phyloP scores from a whole-genome alignment of 768 basidiomycete species.

The Sarcodon sp. region DNA sequence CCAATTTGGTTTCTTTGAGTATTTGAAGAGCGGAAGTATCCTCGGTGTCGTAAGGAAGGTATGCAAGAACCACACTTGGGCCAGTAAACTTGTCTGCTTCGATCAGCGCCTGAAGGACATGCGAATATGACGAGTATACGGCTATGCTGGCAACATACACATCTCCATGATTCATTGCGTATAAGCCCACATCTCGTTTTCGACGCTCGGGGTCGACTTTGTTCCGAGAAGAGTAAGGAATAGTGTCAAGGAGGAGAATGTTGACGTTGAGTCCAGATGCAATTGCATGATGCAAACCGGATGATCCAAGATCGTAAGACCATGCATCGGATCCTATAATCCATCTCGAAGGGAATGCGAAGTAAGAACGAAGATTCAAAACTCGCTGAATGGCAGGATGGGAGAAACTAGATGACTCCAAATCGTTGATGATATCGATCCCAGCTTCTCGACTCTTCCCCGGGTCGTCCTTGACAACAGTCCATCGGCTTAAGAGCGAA shows the following conservation, averaged over 20 bases:
- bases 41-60: constrained; percentile 81
- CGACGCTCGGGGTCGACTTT: constrained; percentile 56
- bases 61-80: constrained; percentile 86
- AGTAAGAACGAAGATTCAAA: constrained; percentile 42
- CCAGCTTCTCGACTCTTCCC: constrained; percentile 47
- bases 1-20: constrained; percentile 95
- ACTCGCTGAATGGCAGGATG: constrained; percentile 17
- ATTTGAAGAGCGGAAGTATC: constrained; percentile 71
- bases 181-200: constrained; percentile 94
- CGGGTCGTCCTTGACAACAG: constrained; percentile 60
- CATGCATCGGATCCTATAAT: constrained; percentile 98
- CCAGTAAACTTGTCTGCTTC: constrained; percentile 89
- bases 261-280: constrained; percentile 88
- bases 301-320: constrained; percentile 94
- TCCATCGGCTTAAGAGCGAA: constrained; percentile 67
- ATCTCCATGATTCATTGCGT: constrained; percentile 97
- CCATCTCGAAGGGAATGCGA: constrained; percentile 73
- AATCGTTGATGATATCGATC: constrained; percentile 32
- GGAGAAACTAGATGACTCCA: neutral
- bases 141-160: constrained; percentile 94
- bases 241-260: constrained; percentile 87
- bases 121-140: constrained; percentile 90
- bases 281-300: constrained; percentile 90
- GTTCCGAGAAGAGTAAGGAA: constrained; percentile 76
- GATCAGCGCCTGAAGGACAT: constrained; percentile 80